A percentile compares a stretch with the other conserved stretches of the same genome.
These are phyloP conservation scores for Punctularia strigosozonata DNA, from an alignment of 768 basidiomycete genomes.

Conservation along the genomic window DNA sequence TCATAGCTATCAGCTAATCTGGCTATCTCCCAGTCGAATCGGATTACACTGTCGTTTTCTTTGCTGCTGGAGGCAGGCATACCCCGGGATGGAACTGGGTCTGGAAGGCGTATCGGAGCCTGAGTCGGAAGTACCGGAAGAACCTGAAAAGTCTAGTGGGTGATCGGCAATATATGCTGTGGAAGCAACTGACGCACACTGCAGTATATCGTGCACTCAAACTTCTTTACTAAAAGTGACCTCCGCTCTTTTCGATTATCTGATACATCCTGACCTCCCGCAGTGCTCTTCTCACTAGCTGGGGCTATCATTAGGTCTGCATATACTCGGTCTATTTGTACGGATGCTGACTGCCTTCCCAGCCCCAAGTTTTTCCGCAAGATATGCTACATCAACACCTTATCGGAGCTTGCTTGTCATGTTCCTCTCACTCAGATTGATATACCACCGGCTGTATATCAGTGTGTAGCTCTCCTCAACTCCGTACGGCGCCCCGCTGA, in stretches of 20 bases:
- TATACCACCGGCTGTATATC: conserved; percentile 72
- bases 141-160: conserved; percentile 74
- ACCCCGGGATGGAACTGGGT: conserved; percentile 84
- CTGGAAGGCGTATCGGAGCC: conserved; percentile 79
- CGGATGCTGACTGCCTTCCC: not conserved
- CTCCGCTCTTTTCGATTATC: conserved; percentile 4
- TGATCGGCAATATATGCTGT: not conserved
- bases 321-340: not conserved
- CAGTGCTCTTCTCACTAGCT: conserved; percentile 83
- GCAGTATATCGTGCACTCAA: conserved; percentile 80
- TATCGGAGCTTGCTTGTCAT: conserved; percentile 65
- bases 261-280: conserved; percentile 6
- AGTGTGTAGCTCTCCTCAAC: conserved; percentile 33
- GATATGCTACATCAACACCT: conserved; percentile 60
- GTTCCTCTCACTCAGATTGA: conserved; percentile 85
- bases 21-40: conserved; percentile 52
- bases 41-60: conserved; percentile 82
- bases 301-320: conserved; percentile 78
- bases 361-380: conserved; percentile 90
- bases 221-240: conserved; percentile 80
- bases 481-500: not conserved
- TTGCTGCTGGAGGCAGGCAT: conserved; percentile 67
- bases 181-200: not conserved
- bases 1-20: conserved; percentile 1
- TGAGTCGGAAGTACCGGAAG: conserved; percentile 78